Percentiles rank a stretch among this genome's conserved stretches.
Conservation (phyloP, 75 land plant genomes). For the Larix kaempferi region DNA sequence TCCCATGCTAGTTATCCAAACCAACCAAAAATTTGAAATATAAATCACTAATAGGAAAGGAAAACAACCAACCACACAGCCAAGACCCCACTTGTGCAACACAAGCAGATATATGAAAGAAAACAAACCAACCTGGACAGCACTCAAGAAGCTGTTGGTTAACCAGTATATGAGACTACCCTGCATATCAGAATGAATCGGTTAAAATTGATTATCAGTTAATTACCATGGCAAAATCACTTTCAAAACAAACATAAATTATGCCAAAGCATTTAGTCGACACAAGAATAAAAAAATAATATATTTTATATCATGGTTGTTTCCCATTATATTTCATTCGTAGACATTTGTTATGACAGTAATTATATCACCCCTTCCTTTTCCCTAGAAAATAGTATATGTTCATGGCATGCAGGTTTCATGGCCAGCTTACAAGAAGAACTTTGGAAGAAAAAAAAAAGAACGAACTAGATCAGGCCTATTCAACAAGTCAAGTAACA, state of each 20-base stretch:
- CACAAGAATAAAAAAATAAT: not conserved
- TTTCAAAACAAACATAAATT: not conserved
- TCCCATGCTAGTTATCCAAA: not conserved
- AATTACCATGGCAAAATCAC: not conserved
- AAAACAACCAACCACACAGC: not conserved
- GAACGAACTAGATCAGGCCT: no score
- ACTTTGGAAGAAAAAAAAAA: no score
- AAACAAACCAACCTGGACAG: constrained; percentile 19
- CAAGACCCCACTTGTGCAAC: not conserved
- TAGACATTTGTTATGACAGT: not conserved
- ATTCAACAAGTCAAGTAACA: no score
- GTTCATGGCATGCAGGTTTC: no score
- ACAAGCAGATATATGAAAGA: not conserved
- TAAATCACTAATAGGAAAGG: not conserved
- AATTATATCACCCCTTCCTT: not conserved
- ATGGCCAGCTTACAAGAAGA: no score
- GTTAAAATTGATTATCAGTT: not conserved
- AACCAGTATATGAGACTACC: constrained; percentile 28
- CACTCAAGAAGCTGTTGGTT: constrained; percentile 18
- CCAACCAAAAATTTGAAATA: not conserved
- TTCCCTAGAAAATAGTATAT: no score
- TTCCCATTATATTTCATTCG: not conserved
- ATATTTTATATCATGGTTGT: not conserved
- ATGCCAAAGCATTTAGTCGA: not conserved
- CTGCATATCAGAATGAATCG: constrained; percentile 13